A percentile compares a stretch with the other conserved stretches of the same genome.
Conservation (phyloP, 148 eudicot genomes). For the Persicaria maculosa region DNA sequence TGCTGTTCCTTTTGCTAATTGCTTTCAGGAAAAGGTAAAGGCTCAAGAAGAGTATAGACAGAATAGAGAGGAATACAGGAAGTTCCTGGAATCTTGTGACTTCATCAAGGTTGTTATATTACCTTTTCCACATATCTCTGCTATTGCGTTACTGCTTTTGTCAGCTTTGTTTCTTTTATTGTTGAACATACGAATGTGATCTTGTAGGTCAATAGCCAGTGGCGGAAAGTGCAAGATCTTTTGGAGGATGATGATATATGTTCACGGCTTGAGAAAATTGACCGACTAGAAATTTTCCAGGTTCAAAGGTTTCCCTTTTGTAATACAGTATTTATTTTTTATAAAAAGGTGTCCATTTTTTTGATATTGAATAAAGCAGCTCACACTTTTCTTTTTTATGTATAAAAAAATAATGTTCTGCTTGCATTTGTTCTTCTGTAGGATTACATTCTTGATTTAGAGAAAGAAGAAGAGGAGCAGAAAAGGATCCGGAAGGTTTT, state of each 20-base stretch:
- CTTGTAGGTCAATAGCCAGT: conserved; percentile 69
- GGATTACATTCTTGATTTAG: conserved; percentile 95
- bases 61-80: conserved; percentile 69
- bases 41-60: conserved; percentile 82
- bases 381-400: background rate
- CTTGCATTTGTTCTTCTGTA: conserved; percentile 27
- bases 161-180: background rate
- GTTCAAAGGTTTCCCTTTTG: conserved; percentile 22
- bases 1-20: conserved; percentile 11
- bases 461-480: conserved; percentile 92
- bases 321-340: too few species aligned
- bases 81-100: conserved; percentile 75
- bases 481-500: conserved; percentile 72
- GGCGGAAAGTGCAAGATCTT: conserved; percentile 96
- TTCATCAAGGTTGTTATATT: conserved; percentile 62
- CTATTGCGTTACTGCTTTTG: background rate
- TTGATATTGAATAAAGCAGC: background rate
- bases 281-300: conserved; percentile 82
- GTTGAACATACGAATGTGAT: background rate
- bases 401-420: background rate
- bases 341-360: too few species aligned
- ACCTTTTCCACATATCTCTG: background rate
- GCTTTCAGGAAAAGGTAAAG: conserved; percentile 72
- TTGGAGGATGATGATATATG: conserved; percentile 93
- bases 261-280: conserved; percentile 85